Percentiles rank a stretch among this genome's conserved stretches.
Conservation (phyloP, 441 rosid genomes). For the Dalechampia spathulata region DNA sequence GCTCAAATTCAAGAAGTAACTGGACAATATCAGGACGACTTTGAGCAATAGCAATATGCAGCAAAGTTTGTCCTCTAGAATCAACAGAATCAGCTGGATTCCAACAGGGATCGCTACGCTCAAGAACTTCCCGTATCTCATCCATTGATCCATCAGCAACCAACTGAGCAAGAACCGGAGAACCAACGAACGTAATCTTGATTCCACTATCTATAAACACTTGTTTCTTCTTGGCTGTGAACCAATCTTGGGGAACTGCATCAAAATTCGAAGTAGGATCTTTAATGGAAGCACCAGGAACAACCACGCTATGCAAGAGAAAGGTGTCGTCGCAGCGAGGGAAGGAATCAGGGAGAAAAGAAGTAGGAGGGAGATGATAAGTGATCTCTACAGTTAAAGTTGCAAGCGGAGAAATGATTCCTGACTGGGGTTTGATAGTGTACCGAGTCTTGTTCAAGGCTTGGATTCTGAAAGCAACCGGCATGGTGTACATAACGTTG, state of each 20-base stretch:
- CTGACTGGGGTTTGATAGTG: conserved; percentile 43
- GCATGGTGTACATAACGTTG: conserved; percentile 64
- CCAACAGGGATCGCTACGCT: conserved; percentile 43
- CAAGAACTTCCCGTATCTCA: conserved; percentile 47
- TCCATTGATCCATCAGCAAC: conserved; percentile 42
- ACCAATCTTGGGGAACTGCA: conserved; percentile 49
- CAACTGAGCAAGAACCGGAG: conserved; percentile 37
- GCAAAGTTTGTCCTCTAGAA: conserved; percentile 33
- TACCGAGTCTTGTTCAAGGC: conserved; percentile 36
- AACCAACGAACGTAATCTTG: conserved; percentile 50
- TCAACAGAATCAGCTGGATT: conserved; percentile 38
- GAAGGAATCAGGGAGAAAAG: conserved; percentile 29
- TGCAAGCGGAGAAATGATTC: conserved; percentile 52
- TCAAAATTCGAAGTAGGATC: conserved; percentile 29
- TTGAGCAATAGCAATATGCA: conserved; percentile 47
- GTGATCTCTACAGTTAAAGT: conserved; percentile 41
- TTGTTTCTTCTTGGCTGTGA: conserved; percentile 51
- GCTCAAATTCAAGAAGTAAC: conserved; percentile 49
- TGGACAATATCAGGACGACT: conserved; percentile 53
- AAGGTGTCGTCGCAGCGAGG: conserved; percentile 40
- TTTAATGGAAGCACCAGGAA: conserved; percentile 46
- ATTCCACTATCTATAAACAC: conserved; percentile 54
- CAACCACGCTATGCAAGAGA: conserved; percentile 55
- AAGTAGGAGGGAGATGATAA: conserved; percentile 34
- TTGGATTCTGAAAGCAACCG: conserved; percentile 57